Base-by-base conservation (phyloP, 2,329 filamentous ascomycete genomes). In the Camillea tinctor region DNA sequence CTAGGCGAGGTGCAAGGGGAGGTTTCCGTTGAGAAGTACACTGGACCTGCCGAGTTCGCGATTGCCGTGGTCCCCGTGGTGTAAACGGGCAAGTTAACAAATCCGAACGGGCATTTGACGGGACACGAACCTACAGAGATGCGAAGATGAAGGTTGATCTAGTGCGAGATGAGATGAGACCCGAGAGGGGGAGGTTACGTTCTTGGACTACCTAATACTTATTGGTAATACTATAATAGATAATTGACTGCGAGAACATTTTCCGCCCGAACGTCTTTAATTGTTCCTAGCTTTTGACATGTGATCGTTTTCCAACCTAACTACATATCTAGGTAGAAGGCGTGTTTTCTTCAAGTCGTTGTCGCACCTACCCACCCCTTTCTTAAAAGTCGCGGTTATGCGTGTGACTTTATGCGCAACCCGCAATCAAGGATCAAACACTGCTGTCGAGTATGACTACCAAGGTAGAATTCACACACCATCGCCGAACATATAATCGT, bases 401-500 rank as follows among this genome's bases (percentile, higher is more conserved):
- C n/a, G n/a, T n/a, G n/a, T n/a, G n/a, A 2, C 26, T 30, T 30
- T 9, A 11, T 11, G 8, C 26, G 2, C 26, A 4, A 7, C 26
- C 13, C 7, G 26, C 2, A 7, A 30, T 11, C 6, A 30, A 7
- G n/a, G n/a, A n/a, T n/a, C n/a, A n/a, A n/a, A n/a, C n/a, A n/a
- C n/a, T n/a, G n/a, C n/a, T n/a, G n/a, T n/a, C n/a, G n/a, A 30
- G 26, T 30, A 4, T n/a, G n/a, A 30, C 2, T 30, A 11, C 6
- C 8, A 7, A 30, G 26, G 26, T 30, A 2, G 13, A 51, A 26
- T 58, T 55, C 6, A 72, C 3, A 71, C 63, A 1, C 70, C 69
- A 59, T 71, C 66, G 36, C 60, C 58, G 52, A 77, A 76, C 4
- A 63, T 63, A 61, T 77, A 78, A 36, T 73, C 65, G 44, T 76